Evolutionary conservation across 148 eudicot species (phyloP).

Genomic region (Suaeda aralocaspica): DNA sequence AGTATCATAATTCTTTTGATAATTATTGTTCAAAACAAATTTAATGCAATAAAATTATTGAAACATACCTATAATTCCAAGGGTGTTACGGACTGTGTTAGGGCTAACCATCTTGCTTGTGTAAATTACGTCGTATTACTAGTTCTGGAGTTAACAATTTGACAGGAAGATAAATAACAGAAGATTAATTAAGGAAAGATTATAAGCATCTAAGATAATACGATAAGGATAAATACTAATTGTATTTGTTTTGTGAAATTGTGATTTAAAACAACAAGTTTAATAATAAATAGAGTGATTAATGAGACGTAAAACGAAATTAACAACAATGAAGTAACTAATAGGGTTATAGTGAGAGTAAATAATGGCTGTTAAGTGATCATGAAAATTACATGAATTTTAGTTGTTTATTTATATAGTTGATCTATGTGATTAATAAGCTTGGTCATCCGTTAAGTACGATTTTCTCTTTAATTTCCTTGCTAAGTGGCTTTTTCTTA

Average conservation of each 20-base stretch:
- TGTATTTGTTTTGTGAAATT: too few relatives aligned
- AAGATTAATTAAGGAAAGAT: too few relatives aligned
- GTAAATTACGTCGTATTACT: background rate
- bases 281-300: too few relatives aligned
- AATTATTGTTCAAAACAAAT: background rate
- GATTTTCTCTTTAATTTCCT: background rate
- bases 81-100: slow-evolving; percentile 4
- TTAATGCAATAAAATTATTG: background rate
- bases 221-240: too few relatives aligned
- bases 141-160: slow-evolving; percentile 1
- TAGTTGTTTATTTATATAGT: background rate
- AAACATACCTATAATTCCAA: slow-evolving; percentile 33
- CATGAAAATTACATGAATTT: background rate
- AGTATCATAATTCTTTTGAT: too few relatives aligned
- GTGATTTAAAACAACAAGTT: too few relatives aligned
- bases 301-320: too few relatives aligned
- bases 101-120: slow-evolving; percentile 25
- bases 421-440: background rate
- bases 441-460: slow-evolving; percentile 1
- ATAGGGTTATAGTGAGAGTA: background rate
- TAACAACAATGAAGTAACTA: background rate
- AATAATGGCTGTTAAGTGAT: slow-evolving; percentile 1
- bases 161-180: background rate
- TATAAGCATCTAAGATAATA: too few relatives aligned
- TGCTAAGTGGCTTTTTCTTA: background rate